Conservation (phyloP, 306 rosid species). For the Hippophae tibetana region DNA sequence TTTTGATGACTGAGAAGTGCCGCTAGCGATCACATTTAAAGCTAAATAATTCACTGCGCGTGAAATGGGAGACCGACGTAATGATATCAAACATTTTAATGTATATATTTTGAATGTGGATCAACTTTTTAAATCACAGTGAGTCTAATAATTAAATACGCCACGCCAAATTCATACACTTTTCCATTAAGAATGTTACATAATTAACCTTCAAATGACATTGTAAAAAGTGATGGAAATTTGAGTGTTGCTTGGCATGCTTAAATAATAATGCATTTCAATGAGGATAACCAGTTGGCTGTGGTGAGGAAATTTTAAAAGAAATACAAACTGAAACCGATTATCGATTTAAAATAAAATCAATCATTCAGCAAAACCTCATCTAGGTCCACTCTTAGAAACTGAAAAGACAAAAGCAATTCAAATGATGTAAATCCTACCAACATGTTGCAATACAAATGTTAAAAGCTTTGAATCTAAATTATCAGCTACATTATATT, state of each 20-base stretch:
- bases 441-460: no score
- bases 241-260: constrained; percentile 35
- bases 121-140: constrained; percentile 14
- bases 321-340: no score
- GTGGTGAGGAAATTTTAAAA: no score
- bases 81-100: constrained; percentile 37
- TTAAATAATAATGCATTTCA: not conserved
- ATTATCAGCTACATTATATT: no score
- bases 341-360: no score
- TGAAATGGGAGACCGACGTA: constrained; percentile 26
- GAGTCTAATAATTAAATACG: constrained; percentile 22
- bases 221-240: constrained; percentile 20
- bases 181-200: constrained; percentile 20
- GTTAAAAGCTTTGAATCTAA: no score
- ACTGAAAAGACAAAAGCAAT: no score
- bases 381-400: no score
- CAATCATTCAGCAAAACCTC: no score
- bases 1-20: constrained; percentile 25
- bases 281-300: no score
- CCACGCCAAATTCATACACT: constrained; percentile 30
- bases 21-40: constrained; percentile 23
- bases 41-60: constrained; percentile 21
- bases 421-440: no score
- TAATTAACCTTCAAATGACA: constrained; percentile 11
- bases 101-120: constrained; percentile 23